Percentiles rank a stretch among this genome's conserved stretches.
phyloP scores from a whole-genome alignment of 257 asterid genomes.

The Primulina tabacum region DNA sequence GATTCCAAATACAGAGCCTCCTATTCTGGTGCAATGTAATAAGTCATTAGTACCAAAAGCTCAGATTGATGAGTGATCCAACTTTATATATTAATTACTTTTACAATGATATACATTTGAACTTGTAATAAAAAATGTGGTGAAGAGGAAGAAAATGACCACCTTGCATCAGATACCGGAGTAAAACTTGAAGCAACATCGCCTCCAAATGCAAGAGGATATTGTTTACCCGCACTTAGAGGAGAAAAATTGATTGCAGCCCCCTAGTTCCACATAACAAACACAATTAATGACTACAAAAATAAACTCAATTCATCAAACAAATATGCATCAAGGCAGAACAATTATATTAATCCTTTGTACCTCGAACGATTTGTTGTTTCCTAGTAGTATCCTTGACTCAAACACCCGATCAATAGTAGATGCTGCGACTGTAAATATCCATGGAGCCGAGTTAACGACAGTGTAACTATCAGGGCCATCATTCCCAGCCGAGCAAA shows the following conservation, averaged over 20 bases:
- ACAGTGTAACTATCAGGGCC: slow-evolving; percentile 58
- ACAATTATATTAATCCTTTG: neutral
- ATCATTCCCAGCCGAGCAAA: slow-evolving; percentile 72
- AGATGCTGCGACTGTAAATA: slow-evolving; percentile 69
- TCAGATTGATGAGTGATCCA: too few relatives aligned
- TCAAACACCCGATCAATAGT: slow-evolving; percentile 54
- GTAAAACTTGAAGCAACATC: slow-evolving; percentile 41
- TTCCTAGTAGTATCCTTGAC: slow-evolving; percentile 51
- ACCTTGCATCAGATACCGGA: slow-evolving; percentile 60
- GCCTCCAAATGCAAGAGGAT: slow-evolving; percentile 57
- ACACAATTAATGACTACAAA: neutral
- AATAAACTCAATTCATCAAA: neutral
- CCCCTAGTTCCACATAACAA: slow-evolving; percentile 37
- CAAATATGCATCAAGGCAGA: neutral
- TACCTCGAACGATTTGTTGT: slow-evolving; percentile 47
- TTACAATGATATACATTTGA: neutral
- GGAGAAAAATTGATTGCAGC: slow-evolving; percentile 62
- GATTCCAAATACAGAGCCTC: too few relatives aligned
- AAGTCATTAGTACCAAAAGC: too few relatives aligned
- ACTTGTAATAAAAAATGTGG: neutral
- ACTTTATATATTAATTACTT: too few relatives aligned
- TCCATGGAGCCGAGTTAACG: slow-evolving; percentile 77
- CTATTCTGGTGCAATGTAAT: too few relatives aligned
- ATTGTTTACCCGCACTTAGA: slow-evolving; percentile 27
- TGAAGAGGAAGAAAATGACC: neutral